phyloP scores from a whole-genome alignment of 164 flowering plant species.

The Santalum album region DNA sequence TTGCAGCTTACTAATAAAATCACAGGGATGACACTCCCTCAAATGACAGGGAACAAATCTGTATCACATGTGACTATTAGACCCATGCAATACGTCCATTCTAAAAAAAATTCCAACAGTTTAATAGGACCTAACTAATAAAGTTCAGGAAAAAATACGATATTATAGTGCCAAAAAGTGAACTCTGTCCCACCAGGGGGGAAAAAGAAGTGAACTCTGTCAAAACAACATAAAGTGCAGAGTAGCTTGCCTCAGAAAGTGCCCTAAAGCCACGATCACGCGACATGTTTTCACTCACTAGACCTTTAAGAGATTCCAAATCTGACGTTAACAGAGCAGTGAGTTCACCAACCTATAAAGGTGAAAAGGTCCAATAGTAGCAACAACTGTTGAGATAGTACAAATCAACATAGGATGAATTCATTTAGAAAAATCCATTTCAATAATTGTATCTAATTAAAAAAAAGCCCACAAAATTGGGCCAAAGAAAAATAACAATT shows the following conservation, averaged over 20 bases:
- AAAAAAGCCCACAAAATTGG: too few species aligned
- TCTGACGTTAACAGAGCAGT: constrained; percentile 87
- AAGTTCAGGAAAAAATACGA: too few species aligned
- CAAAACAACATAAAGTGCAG: constrained; percentile 26
- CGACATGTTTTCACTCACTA: constrained; percentile 84
- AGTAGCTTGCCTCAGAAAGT: constrained; percentile 96
- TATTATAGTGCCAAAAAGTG: too few species aligned
- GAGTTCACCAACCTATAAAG: constrained; percentile 78
- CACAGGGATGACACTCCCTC: not conserved
- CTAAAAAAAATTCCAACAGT: too few species aligned
- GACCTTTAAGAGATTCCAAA: constrained; percentile 73
- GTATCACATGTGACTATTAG: not conserved
- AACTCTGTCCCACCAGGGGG: too few species aligned
- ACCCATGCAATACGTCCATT: too few species aligned
- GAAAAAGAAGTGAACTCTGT: not conserved
- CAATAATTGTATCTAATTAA: too few species aligned
- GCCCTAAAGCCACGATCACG: constrained; percentile 98
- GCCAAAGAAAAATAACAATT: not conserved
- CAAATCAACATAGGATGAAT: not conserved
- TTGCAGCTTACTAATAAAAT: constrained; percentile 3
- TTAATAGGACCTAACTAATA: too few species aligned
- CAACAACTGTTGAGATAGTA: not conserved
- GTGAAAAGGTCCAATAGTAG: not conserved
- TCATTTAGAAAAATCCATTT: too few species aligned
- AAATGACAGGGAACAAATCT: not conserved